Base-by-base conservation (phyloP, 306 rosid species). In the Lathyrus sativus region DNA sequence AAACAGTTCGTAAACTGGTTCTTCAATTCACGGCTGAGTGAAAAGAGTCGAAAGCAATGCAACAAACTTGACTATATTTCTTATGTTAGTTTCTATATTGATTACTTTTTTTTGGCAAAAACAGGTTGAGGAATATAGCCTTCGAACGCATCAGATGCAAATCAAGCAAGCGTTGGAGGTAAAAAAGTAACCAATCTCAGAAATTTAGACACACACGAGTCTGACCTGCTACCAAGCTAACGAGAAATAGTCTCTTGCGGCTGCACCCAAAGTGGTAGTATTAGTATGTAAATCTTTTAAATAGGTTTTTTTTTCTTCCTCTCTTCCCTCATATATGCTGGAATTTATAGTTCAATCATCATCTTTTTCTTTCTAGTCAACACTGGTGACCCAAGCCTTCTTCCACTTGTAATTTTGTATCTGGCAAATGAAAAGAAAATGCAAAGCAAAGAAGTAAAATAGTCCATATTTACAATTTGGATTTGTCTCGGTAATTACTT, bases 101-200 rank as follows among this genome's bases (percentile, higher is more conserved):
- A 9, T 41, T 22, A 11, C 39, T 33, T 4, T 19, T 54, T 80
- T 77, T 55, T 58, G 73, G 71, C 22, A 18, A 54, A 76, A 73
- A 58, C 87, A 95, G 99, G 96, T 67, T 13, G 91, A 91, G 81
- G 95, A 91, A 82, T 81, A 75, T 82, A 95, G 99, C 79, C 87
- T 95, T 68, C 81, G 79, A 70, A 85, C 99, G 2, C 96, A 95
- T 77, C 74, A 79, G 57, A 68, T 91, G 81, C 99, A 91, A 74
- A 66, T 64, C 72, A 86, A 85, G 82, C 88, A 85, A 85, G 81
- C 78, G 26, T 67, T 79, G 80, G 86, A 38, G 80, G 73, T 69
- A 51, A 62, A 70, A 42, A 64, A 80, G 72, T 72, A 60, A 73
- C 82, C 80, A 77, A 67, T 33, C 17, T 68, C 65, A 76, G 77